These are phyloP conservation scores for Chenopodium album DNA, from an alignment of 148 eudicot species.

Conservation along the genomic window DNA sequence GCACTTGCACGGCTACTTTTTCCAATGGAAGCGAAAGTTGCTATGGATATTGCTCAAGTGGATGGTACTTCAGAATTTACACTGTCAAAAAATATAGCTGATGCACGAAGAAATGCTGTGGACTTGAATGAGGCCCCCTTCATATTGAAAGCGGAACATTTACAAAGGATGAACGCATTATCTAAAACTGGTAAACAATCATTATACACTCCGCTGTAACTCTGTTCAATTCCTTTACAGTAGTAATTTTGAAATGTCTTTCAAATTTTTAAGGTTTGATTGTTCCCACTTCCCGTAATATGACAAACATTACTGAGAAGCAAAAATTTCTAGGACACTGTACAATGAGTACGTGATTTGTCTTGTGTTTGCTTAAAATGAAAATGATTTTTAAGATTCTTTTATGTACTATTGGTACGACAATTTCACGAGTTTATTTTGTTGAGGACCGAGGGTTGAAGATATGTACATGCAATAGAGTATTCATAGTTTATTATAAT, in stretches of 20 bases:
- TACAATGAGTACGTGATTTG: too few relatives aligned
- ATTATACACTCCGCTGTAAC: background rate
- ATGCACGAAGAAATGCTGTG: constrained; percentile 53
- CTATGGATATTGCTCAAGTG: constrained; percentile 96
- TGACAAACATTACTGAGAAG: background rate
- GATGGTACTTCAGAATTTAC: constrained; percentile 77
- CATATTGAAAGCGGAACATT: constrained; percentile 69
- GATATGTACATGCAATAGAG: background rate
- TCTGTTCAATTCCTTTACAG: too few relatives aligned
- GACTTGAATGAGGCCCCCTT: constrained; percentile 89
- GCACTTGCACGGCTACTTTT: constrained; percentile 76
- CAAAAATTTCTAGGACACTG: background rate
- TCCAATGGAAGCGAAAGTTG: constrained; percentile 91
- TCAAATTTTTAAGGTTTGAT: background rate
- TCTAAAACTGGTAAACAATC: constrained; percentile 63
- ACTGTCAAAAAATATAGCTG: constrained; percentile 45
- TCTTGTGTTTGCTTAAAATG: background rate
- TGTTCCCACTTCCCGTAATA: background rate
- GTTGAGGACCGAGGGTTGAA: background rate
- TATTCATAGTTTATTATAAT: background rate
- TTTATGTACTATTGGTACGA: background rate
- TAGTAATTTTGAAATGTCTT: background rate
- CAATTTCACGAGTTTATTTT: background rate
- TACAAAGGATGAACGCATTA: constrained; percentile 73
- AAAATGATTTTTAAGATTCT: background rate